Evolutionary conservation across 805 yeast genomes (phyloP), one percentile per base, ranked within the genome.

Genomic region (Candida maesae): DNA sequence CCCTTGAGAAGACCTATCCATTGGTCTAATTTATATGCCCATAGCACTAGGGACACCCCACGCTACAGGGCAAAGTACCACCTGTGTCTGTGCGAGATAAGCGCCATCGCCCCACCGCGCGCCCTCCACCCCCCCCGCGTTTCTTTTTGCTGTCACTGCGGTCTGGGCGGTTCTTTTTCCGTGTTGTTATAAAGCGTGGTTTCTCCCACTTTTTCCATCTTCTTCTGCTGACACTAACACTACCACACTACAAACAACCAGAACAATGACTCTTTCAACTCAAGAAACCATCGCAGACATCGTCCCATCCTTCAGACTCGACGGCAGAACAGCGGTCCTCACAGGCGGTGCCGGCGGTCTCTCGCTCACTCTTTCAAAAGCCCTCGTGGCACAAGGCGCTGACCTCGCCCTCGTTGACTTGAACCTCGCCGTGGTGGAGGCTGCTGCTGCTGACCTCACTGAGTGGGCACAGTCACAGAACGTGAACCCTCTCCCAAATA

Each of bases 271-370:
- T 18, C 38, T 36, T 31, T 10, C 33, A 12, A 32, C 42, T 9
- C 16, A 14, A 10, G 58, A 55, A 35, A 25, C 58, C 34, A 44
- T 56, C 37, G 50, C 44, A 6, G 44, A 47, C 40, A 42, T 56
- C 32, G 56, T 81, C 21, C 89, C 88, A 47, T 67, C 61, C 42
- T 81, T 80, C 62, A 74, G 85, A 66, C 68, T 81, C 46, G 87
- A 80, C 56, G 84, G 83, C 44, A 77, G 80, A 57, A 68, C 82
- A 41, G 87, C 88, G 31, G 70, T 84, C 33, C 67, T 84, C 48
- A 84, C 93, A 27, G 93, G 93, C 35, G 93, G 90, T 8, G 81
- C 88, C 26, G 93, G 93, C 35, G 91, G 90, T 14, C 67, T 84
- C 51, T 81, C 86, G 1, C 66, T 79, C 27, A 79, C 82, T 13